phyloP scores from a whole-genome alignment of 257 asterid species.

The Forsythia suspensa region DNA sequence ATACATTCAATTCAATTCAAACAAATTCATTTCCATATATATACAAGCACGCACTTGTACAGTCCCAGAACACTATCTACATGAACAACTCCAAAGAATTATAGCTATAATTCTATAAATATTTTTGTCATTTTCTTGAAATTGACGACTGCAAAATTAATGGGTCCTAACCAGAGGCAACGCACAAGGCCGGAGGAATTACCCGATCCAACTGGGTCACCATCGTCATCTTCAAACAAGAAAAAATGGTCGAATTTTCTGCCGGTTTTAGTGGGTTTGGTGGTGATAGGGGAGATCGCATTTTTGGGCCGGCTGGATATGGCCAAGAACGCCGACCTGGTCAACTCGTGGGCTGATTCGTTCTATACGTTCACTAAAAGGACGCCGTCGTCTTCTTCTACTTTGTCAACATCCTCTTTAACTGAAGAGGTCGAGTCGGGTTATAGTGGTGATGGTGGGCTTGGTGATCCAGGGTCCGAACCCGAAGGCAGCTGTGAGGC shows the following conservation, averaged over 20 bases:
- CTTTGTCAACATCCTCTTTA: constrained; percentile 12
- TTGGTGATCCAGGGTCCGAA: constrained; percentile 22
- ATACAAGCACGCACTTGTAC: neutral
- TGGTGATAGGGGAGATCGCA: constrained; percentile 81
- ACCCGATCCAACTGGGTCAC: constrained; percentile 37
- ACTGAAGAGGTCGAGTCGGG: constrained; percentile 25
- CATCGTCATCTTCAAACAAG: constrained; percentile 46
- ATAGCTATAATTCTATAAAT: neutral
- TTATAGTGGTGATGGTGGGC: neutral
- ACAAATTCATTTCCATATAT: neutral
- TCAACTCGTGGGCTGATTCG: constrained; percentile 92
- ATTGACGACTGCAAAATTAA: neutral
- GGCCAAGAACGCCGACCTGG: constrained; percentile 73
- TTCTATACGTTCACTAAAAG: constrained; percentile 62
- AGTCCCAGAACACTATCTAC: neutral
- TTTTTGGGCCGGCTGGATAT: constrained; percentile 76
- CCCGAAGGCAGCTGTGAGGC: constrained; percentile 52
- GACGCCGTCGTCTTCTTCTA: constrained; percentile 18
- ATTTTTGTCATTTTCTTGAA: neutral
- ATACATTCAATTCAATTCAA: neutral
- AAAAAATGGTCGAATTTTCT: constrained; percentile 65
- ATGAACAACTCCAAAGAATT: neutral
- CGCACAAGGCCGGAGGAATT: constrained; percentile 26
- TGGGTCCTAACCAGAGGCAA: constrained; percentile 48
- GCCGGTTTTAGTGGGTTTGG: constrained; percentile 64